Base-by-base conservation (phyloP, 257 asterid genomes). In the Primulina eburnea region DNA sequence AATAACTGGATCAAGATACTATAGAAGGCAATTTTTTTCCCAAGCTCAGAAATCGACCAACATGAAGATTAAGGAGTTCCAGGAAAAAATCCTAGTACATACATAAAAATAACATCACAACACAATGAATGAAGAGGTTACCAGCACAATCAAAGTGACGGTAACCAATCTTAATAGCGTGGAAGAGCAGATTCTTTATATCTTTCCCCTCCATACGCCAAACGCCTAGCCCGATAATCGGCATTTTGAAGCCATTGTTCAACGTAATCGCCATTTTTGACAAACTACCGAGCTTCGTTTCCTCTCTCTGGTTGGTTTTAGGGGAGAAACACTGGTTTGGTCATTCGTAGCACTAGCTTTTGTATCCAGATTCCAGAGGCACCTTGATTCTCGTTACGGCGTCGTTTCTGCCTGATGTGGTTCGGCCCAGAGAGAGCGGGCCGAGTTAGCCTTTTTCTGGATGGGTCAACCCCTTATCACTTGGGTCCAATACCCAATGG, bases 121-220 rank as follows among this genome's bases (percentile, higher is more conserved):
- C 8, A 14, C 55, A 21, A 12, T 32, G 43, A 53, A 28, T 53
- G 57, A 40, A 37, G 50, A 32, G 7, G 8, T 34, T 64, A 79
- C 90, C 90, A 20, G 90, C 90, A 43, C 90, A 85, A 66, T 85
- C 90, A 14, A 85, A 83, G 77, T 85, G 90, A 61, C 90, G 88
- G 24, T 85, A 81, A 10, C 90, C 90, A 29, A 77, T 65, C 61
- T 79, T 83, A 71, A 85, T 70, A 35, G 90, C 88, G 66, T 81
- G 69, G 69, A 75, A 6, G 61, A 85, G 69, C 10, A 85, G 77
- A 69, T 79, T 53, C 72, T 75, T 83, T 1, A 85, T 77, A 11
- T 83, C 87, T 65, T 75, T 79, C 75, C 82, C 82, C 24, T 83
- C 85, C 85, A 79, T 81, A 30, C 87, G 79, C 82, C 84, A 85